Evolutionary conservation across 371 early-diverging fungal species (phyloP).

Genomic region (Mortierella sp.): DNA sequence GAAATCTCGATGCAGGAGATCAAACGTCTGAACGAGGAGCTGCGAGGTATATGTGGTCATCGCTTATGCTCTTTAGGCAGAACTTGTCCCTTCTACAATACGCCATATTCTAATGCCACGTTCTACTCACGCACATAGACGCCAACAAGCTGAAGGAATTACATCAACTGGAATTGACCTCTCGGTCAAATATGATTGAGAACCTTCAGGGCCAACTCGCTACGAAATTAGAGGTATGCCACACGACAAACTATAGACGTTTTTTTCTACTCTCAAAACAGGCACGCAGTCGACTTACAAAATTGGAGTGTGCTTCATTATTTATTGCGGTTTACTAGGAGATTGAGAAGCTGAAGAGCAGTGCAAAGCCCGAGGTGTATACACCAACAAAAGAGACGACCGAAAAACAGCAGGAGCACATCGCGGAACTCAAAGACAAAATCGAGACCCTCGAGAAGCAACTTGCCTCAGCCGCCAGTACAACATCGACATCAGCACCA

Average conservation of each 20-base stretch:
- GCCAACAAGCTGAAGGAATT: conserved; percentile 47
- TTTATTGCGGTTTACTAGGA: conserved; percentile 17
- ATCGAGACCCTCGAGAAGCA: conserved; percentile 32
- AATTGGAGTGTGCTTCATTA: background rate
- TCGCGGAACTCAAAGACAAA: conserved; percentile 33
- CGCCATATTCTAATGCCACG: background rate
- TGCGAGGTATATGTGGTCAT: conserved; percentile 22
- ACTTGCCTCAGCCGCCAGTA: conserved; percentile 8
- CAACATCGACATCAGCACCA: background rate
- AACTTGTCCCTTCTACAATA: background rate
- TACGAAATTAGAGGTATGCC: conserved; percentile 38
- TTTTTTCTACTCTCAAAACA: background rate
- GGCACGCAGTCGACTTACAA: background rate
- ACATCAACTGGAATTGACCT: conserved; percentile 32
- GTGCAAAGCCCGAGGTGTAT: background rate
- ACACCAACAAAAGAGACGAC: background rate
- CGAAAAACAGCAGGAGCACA: conserved; percentile 28
- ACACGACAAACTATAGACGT: too few relatives aligned
- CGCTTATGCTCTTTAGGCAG: background rate
- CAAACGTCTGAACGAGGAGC: conserved; percentile 45
- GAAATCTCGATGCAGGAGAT: conserved; percentile 57
- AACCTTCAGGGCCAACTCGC: conserved; percentile 53
- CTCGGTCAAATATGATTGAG: conserved; percentile 55
- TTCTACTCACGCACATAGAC: conserved; percentile 10
- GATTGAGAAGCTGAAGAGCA: conserved; percentile 26